Evolutionary conservation across 768 basidiomycete genomes (phyloP), one percentile per base, ranked within the genome.

Genomic region (Pulveroboletus sp.): DNA sequence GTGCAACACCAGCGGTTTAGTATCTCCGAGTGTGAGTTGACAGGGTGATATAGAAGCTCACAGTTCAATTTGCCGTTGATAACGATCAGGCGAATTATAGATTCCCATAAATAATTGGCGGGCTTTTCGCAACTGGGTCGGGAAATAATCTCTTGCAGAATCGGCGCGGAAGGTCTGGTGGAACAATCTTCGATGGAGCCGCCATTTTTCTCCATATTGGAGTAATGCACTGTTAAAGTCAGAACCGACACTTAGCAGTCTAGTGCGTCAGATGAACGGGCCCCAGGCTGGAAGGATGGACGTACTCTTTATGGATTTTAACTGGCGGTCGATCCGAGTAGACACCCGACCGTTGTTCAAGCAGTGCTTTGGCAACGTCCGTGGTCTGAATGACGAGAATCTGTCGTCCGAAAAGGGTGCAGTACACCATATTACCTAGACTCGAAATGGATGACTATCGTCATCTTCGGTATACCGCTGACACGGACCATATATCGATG

Each of bases 241-340:
- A 17, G 64, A 58, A 3, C 64, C 64, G 43, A 68, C 9, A 4
- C 64, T 66, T 37, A 36, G n/a, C 30, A 30, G 24, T 17, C 1
- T 24, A 10, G 38, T 31, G 12, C n/a, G 42, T 58, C 31, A 54
- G 47, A 49, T 2, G 7, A 48, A n/a, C 7, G n/a, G 19, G n/a
- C n/a, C n/a, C n/a, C n/a, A n/a, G 31, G 37, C 17, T 38, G 14
- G 3, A 26, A n/a, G 22, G 22, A n/a, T 13, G 14, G 43, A 20
- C 63, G 16, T 41, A 62, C 65, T 67, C 64, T 47, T 63, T 54
- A 5, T 50, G 53, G 22, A 51, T 56, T 27, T 53, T 64, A 22
- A 70, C 58, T 9, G 61, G 57, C 2, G 72, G 73, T 17, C 74
- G 56, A 50, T 69, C 73, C 11, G 73, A 73, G 46, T 74, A 75